A percentile compares a stretch with the other conserved stretches of the same genome.
These are phyloP conservation scores for Diaporthe caulivora DNA, from an alignment of 2,329 filamentous ascomycete genomes.

Conservation along the genomic window DNA sequence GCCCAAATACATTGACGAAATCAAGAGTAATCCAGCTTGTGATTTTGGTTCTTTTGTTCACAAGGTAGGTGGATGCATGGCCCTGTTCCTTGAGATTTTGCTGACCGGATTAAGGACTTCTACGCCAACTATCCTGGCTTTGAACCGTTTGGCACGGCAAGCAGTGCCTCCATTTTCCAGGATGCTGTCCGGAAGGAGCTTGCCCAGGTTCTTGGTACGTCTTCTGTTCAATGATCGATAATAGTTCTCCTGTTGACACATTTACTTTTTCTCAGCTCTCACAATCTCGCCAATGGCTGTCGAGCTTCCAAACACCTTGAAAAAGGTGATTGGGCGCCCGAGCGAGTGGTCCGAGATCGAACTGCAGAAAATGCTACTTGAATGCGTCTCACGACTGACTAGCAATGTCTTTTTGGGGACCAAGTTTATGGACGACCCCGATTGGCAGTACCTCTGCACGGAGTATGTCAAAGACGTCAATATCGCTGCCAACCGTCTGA, in stretches of 20 bases:
- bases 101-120: conserved; percentile 10
- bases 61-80: not conserved
- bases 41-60: conserved; percentile 7
- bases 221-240: not conserved
- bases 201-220: conserved; percentile 10
- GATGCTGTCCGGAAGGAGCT: conserved; percentile 23
- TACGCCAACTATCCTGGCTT: conserved; percentile 23
- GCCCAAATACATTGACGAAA: conserved; percentile 18
- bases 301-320: not conserved
- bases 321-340: not conserved
- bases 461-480: not conserved
- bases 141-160: conserved; percentile 2
- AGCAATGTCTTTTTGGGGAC: conserved; percentile 10
- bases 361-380: not conserved
- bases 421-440: not conserved
- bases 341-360: not conserved
- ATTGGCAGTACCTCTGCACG: conserved; percentile 22
- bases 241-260: not conserved
- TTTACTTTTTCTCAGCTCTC: not conserved
- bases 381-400: not conserved
- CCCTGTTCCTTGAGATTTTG: not conserved
- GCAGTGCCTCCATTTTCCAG: not conserved
- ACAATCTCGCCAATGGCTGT: not conserved
- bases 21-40: not conserved
- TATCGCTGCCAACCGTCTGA: not conserved